These are phyloP conservation scores for Wallacemonas rigidus DNA, from an alignment of 208 protist species.

Conservation along the genomic window DNA sequence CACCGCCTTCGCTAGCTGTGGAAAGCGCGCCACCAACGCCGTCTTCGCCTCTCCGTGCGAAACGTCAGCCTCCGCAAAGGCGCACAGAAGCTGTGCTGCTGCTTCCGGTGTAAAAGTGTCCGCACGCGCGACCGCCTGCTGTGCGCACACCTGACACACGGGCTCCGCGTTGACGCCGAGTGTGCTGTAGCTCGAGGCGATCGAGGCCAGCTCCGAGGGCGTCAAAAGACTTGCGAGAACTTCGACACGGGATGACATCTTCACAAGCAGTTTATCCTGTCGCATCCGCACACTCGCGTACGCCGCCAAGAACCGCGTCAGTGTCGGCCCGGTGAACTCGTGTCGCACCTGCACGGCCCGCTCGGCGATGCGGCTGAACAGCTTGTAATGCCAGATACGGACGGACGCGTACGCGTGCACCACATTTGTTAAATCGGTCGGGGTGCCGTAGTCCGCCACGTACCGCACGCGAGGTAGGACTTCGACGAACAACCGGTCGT, in stretches of 20 bases:
- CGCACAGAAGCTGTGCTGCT: constrained; percentile 30
- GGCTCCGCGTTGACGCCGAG: constrained; percentile 26
- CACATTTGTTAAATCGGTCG: constrained; percentile 70
- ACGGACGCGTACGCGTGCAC: constrained; percentile 76
- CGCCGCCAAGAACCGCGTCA: constrained; percentile 49
- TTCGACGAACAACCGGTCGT: constrained; percentile 85
- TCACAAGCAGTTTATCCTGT: constrained; percentile 26
- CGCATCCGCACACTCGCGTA: constrained; percentile 82
- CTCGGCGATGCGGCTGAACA: constrained; percentile 81
- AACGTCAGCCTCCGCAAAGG: constrained; percentile 32
- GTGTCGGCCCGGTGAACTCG: constrained; percentile 48
- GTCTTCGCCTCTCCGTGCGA: constrained; percentile 26
- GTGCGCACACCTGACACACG: constrained; percentile 51
- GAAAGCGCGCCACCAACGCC: constrained; percentile 36
- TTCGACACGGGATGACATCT: constrained; percentile 69
- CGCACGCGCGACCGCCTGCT: constrained; percentile 31
- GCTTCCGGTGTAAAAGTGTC: constrained; percentile 43
- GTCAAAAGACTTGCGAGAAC: constrained; percentile 56
- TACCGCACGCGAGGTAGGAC: constrained; percentile 77
- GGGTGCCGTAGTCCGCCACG: constrained; percentile 77
- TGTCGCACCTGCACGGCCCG: constrained; percentile 65
- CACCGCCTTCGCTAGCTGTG: constrained; percentile 17
- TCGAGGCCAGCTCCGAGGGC: constrained; percentile 37
- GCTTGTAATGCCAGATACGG: constrained; percentile 87
- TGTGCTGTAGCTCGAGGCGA: constrained; percentile 54